Base-by-base conservation (phyloP, 768 basidiomycete genomes). In the Podaxis pistillaris region DNA sequence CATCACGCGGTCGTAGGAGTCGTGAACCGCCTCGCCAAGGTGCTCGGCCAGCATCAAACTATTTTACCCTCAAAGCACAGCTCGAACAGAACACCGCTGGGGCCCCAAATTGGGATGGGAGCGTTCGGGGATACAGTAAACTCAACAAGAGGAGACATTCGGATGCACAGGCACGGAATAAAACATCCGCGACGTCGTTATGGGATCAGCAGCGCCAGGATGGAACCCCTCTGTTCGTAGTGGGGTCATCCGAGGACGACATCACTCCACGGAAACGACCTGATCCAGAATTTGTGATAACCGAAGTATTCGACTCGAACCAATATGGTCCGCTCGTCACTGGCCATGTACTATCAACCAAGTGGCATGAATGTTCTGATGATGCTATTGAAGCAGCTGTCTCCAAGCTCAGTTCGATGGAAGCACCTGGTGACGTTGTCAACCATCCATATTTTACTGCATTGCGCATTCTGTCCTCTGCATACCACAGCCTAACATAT, bases 291-390 rank as follows among this genome's bases (percentile, higher is more conserved):
- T 68, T 77, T 24, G 41, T 74, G 22, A 64, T 75, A 3, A 72
- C 78, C 9, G 73, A 69, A 30, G 77, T 80, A 24, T 69, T 73
- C 4, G 75, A 81, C 33, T 61, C 71, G 4, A 69, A 75, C 11
- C 68, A 75, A 6, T 71, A 81, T 46, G 59, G 69, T 60, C 58
- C 77, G 30, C 47, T 68, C 2, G 64, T 78, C 12, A 74, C 78
- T 1, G 70, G 79, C 1, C 81, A 85, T 63, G 80, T 93, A 11
- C 79, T 93, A 17, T 76, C 81, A 1, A 89, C 86, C 8, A 83
- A 79, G 69, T 94, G 92, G 91, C 91, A 94, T 69, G 83, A 86
- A 24, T 87, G 85, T 67, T 86, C 90, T 2, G 90, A 94, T 71
- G 85, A 90, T 54, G 87, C 82, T 1, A 88, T 94, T 47, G 86